These are phyloP conservation scores for Saccharomyces pastorianus DNA, from an alignment of 1,139 yeast genomes.

Conservation along the genomic window DNA sequence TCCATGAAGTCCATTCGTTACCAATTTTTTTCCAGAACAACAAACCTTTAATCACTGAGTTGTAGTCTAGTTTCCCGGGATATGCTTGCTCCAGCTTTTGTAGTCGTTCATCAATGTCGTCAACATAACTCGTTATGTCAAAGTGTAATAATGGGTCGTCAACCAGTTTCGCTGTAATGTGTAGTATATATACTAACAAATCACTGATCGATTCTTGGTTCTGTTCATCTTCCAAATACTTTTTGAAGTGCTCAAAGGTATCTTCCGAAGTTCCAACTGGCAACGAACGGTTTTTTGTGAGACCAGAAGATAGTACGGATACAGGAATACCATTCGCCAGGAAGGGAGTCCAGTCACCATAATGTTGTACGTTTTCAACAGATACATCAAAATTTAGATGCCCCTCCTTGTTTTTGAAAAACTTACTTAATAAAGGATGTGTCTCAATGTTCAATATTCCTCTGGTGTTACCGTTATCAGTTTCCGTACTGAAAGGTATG, in stretches of 20 bases:
- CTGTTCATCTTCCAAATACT: conserved; percentile 29
- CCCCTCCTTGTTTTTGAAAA: conserved; percentile 10
- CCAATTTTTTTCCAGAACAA: conserved; percentile 35
- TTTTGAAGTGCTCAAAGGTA: conserved; percentile 50
- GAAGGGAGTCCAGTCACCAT: conserved; percentile 60
- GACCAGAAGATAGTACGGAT: conserved; percentile 33
- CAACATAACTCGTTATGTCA: conserved; percentile 45
- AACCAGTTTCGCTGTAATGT: conserved; percentile 46
- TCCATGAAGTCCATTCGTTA: conserved; percentile 34
- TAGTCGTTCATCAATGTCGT: conserved; percentile 38
- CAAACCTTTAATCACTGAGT: conserved; percentile 27
- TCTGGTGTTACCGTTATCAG: conserved; percentile 19
- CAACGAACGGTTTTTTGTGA: conserved; percentile 36
- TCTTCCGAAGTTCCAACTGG: conserved; percentile 65
- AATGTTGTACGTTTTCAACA: conserved; percentile 36
- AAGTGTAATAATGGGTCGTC: conserved; percentile 77
- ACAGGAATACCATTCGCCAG: conserved; percentile 57
- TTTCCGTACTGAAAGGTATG: conserved; percentile 53
- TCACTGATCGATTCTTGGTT: conserved; percentile 48
- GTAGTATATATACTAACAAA: conserved; percentile 50
- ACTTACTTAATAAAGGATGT: conserved; percentile 56
- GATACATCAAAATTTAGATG: conserved; percentile 4
- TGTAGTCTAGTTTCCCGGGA: conserved; percentile 24
- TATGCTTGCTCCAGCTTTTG: conserved; percentile 45
- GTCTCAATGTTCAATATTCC: conserved; percentile 44